phyloP scores from a whole-genome alignment of 2,329 filamentous ascomycete genomes.

The Colletotrichum incanum region DNA sequence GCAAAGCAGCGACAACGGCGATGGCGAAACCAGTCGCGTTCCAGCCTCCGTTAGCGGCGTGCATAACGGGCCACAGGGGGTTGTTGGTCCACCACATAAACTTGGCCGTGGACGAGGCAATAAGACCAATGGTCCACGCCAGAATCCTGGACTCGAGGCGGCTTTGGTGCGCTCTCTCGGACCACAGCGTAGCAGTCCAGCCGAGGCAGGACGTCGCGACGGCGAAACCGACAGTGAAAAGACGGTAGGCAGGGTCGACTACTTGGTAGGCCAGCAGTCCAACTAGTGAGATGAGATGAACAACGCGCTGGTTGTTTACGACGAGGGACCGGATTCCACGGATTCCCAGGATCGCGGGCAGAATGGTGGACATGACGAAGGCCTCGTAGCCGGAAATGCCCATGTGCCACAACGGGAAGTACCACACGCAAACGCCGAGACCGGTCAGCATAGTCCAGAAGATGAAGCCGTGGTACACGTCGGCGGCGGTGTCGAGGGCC shows the following conservation, averaged over 20 bases:
- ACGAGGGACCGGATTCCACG: conserved; percentile 78
- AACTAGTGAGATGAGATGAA: conserved; percentile 83
- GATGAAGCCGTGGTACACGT: conserved; percentile 94
- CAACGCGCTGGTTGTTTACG: conserved; percentile 76
- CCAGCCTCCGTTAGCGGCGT: conserved; percentile 90
- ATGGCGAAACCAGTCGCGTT: conserved; percentile 87
- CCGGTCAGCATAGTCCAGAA: conserved; percentile 97
- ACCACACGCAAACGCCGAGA: conserved; percentile 92
- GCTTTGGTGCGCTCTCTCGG: conserved; percentile 80
- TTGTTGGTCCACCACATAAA: conserved; percentile 97
- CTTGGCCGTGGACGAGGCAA: conserved; percentile 90
- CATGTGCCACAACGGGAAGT: conserved; percentile 99
- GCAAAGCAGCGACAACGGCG: conserved; percentile 81
- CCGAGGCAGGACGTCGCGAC: conserved; percentile 85
- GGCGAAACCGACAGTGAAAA: conserved; percentile 86
- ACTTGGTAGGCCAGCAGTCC: conserved; percentile 87
- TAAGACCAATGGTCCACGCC: conserved; percentile 85
- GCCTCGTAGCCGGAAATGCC: conserved; percentile 97
- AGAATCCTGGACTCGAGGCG: conserved; percentile 87
- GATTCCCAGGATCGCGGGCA: conserved; percentile 84
- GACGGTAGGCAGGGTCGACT: conserved; percentile 78
- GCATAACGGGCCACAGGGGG: conserved; percentile 95
- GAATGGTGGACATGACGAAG: conserved; percentile 86
- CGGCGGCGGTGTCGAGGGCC: conserved; percentile 85
- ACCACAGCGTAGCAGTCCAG: conserved; percentile 87